phyloP scores from a whole-genome alignment of 768 basidiomycete species.

The Macrocybe gigantea region DNA sequence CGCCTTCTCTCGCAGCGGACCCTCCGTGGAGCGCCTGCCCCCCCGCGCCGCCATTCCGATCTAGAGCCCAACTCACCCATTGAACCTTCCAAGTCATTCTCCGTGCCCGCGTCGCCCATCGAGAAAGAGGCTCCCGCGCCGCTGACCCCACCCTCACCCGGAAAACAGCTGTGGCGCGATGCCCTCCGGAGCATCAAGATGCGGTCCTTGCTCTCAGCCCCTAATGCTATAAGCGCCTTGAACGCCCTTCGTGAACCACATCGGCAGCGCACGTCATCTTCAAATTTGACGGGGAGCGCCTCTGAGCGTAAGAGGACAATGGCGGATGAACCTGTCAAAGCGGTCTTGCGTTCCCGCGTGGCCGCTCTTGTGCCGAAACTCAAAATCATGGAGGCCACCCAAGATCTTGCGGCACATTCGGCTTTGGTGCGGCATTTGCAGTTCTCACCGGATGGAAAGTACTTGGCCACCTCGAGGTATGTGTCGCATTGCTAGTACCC shows the following conservation, averaged over 20 bases:
- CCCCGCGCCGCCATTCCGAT: constrained; percentile 16
- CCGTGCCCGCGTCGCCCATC: constrained; percentile 6
- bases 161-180: constrained; percentile 38
- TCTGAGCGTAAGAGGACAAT: constrained; percentile 20
- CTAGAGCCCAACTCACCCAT: constrained; percentile 11
- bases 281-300: constrained; percentile 14
- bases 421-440: constrained; percentile 69
- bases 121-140: constrained; percentile 15
- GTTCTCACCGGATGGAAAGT: constrained; percentile 73
- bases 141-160: constrained; percentile 18
- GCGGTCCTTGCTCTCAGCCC: constrained; percentile 22
- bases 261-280: constrained; percentile 31
- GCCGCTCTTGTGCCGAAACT: constrained; percentile 51
- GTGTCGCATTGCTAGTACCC: not conserved
- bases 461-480: constrained; percentile 67
- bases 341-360: constrained; percentile 46
- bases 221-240: constrained; percentile 6
- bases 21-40: constrained; percentile 2
- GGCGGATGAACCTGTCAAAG: constrained; percentile 27
- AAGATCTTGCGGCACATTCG: constrained; percentile 58
- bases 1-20: constrained; percentile 4
- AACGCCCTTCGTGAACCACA: constrained; percentile 15
- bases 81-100: not conserved
- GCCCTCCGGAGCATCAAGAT: constrained; percentile 38
- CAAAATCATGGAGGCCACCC: constrained; percentile 43